A percentile compares a stretch with the other conserved stretches of the same genome.
These are phyloP conservation scores for Galerina sulciceps DNA, from an alignment of 768 basidiomycete species.

Conservation along the genomic window DNA sequence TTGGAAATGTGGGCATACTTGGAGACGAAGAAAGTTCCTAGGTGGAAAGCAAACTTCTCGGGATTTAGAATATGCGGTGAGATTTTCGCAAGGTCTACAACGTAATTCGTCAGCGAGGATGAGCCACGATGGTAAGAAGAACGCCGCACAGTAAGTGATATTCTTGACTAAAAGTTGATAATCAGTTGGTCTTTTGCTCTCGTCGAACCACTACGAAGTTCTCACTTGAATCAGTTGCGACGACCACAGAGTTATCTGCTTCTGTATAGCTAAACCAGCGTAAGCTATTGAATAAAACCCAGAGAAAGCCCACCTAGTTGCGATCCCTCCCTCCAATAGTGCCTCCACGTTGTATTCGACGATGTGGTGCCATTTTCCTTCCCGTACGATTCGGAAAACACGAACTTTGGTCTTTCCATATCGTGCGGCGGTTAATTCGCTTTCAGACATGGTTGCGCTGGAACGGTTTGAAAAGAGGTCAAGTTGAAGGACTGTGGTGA, in stretches of 20 bases:
- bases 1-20: conserved; percentile 80
- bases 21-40: conserved; percentile 81
- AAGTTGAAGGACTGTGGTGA: too few relatives aligned
- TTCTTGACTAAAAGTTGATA: conserved; percentile 57
- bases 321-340: conserved; percentile 84
- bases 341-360: conserved; percentile 86
- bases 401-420: conserved; percentile 92
- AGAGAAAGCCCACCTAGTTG: conserved; percentile 52
- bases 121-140: background rate
- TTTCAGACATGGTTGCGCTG: conserved; percentile 1
- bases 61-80: conserved; percentile 86
- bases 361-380: conserved; percentile 66
- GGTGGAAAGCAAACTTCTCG: conserved; percentile 86
- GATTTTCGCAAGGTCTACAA: conserved; percentile 79
- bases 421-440: conserved; percentile 48
- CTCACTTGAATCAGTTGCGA: conserved; percentile 92
- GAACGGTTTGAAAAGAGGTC: background rate
- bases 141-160: conserved; percentile 61
- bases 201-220: background rate
- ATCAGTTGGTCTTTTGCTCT: background rate
- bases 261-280: conserved; percentile 68
- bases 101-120: background rate
- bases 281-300: background rate
- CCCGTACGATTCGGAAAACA: conserved; percentile 83
- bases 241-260: conserved; percentile 86